A percentile compares a stretch with the other conserved stretches of the same genome.
Conservation (phyloP, 345 rosid genomes). For the Carallia pectinifolia region DNA sequence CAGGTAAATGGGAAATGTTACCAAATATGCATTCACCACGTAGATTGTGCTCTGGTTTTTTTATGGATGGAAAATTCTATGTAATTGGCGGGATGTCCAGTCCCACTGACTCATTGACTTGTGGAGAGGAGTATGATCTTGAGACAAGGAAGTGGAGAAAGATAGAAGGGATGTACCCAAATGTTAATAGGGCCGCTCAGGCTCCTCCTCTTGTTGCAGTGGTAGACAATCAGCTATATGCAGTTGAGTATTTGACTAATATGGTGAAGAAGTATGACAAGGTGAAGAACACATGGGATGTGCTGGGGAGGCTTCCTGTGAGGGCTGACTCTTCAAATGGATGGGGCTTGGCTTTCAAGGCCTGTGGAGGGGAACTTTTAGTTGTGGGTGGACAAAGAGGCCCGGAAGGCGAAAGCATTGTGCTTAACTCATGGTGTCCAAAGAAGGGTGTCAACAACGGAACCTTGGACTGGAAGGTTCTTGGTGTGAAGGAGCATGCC, state of each 20-base stretch:
- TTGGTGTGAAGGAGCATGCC: conserved; percentile 64
- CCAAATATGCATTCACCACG: conserved; percentile 70
- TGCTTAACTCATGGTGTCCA: conserved; percentile 78
- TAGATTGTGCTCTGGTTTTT: conserved; percentile 74
- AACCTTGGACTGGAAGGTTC: conserved; percentile 71
- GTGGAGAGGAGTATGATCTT: conserved; percentile 69
- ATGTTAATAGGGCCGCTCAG: conserved; percentile 70
- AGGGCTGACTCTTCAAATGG: conserved; percentile 76
- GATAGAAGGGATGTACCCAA: conserved; percentile 75
- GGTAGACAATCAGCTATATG: conserved; percentile 65
- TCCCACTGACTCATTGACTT: conserved; percentile 54
- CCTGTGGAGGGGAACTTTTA: conserved; percentile 62
- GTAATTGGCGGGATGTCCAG: conserved; percentile 78
- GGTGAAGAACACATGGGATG: conserved; percentile 56
- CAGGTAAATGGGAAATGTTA: conserved; percentile 67
- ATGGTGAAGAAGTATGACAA: conserved; percentile 80
- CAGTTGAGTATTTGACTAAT: conserved; percentile 64
- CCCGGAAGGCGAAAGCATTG: conserved; percentile 60
- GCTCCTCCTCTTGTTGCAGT: conserved; percentile 86
- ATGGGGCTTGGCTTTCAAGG: conserved; percentile 87
- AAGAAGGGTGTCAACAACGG: conserved; percentile 55
- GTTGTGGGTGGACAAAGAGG: conserved; percentile 77
- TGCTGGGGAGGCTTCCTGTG: conserved; percentile 75
- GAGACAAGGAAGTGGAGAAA: conserved; percentile 63
- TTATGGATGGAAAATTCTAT: conserved; percentile 77